phyloP scores from a whole-genome alignment of 495 filamentous ascomycete genomes.

The Glutinoglossum americanum region DNA sequence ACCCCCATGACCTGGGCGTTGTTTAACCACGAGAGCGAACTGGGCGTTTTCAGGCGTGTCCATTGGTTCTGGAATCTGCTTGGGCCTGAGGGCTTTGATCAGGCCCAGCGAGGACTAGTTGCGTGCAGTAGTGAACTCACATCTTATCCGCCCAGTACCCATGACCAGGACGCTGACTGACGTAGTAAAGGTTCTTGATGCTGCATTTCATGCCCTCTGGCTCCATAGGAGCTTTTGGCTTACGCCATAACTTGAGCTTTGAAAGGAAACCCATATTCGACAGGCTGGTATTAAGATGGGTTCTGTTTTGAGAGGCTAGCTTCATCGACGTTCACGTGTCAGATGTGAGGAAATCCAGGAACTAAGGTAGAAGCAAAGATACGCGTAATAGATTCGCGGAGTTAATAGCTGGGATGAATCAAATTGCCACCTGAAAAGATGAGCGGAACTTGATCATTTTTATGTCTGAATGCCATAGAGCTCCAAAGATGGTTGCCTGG shows the following conservation, averaged over 20 bases:
- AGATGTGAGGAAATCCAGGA: neutral
- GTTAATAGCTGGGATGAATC: neutral
- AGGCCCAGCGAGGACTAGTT: slow-evolving; percentile 29
- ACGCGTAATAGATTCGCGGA: no score
- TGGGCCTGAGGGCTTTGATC: slow-evolving; percentile 31
- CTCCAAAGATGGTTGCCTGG: neutral
- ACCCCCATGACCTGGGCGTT: neutral
- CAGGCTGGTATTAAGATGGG: no score
- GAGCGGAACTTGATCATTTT: neutral
- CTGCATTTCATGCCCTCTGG: neutral
- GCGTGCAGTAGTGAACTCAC: slow-evolving; percentile 28
- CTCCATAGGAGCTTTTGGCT: neutral
- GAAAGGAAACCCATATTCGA: neutral
- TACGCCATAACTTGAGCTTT: neutral
- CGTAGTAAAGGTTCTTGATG: slow-evolving; percentile 17
- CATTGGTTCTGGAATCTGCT: slow-evolving; percentile 22
- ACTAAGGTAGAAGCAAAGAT: no score
- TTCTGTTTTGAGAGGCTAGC: neutral
- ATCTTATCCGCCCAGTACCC: slow-evolving; percentile 16
- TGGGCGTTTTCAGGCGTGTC: neutral
- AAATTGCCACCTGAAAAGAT: neutral
- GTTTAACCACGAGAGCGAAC: neutral
- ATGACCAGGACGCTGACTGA: slow-evolving; percentile 7
- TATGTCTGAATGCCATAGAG: neutral
- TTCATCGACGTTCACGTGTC: neutral